Evolutionary conservation across 352 stramenopile species (phyloP), one percentile per base, ranked within the genome.

Genomic region (Peronosclerospora sorghi): DNA sequence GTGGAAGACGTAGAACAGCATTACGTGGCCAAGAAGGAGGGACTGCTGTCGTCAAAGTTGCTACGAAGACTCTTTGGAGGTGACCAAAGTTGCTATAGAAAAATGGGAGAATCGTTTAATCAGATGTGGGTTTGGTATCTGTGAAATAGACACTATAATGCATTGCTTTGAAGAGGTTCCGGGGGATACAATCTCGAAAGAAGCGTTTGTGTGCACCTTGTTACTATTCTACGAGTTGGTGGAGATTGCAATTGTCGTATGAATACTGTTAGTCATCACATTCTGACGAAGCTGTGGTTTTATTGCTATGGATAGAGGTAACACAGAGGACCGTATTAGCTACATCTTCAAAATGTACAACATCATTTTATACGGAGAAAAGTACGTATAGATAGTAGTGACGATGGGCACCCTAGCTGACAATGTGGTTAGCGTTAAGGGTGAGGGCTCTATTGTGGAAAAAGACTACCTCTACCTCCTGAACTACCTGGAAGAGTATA

Each of bases 281-380:
- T 45, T 14, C 49, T 48, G 30, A 57, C 62, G 2, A 30, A 2
- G 2, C 20, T 46, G 46, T 52, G 36, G 34, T 13, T 30, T 32
- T 34, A 14, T 34, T 45, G 30, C 41, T 50, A 24, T 42, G 9
- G 19, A 27, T 47, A 91, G 79, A 57, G 79, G 79, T 38, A 88
- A 87, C 55, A 88, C 76, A 26, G 79, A 91, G 46, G 79, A 91
- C 55, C 72, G 78, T n/a, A 84, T 91, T 49, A 81, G 71, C 56
- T 91, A 88, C 54, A 69, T 91, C 17, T 91, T 91, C 45, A 76
- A 59, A 15, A 91, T 91, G 79, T 88, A 89, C 60, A 72, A 65
- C 37, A 86, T 84, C 44, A 74, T 79, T 20, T 76, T 85, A 47
- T 65, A 62, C 2, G 59, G 60, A 10, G 75, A 90, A 29, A 63